Evolutionary conservation across 805 yeast genomes (phyloP).

Genomic region (Spathaspora gorwiae): DNA sequence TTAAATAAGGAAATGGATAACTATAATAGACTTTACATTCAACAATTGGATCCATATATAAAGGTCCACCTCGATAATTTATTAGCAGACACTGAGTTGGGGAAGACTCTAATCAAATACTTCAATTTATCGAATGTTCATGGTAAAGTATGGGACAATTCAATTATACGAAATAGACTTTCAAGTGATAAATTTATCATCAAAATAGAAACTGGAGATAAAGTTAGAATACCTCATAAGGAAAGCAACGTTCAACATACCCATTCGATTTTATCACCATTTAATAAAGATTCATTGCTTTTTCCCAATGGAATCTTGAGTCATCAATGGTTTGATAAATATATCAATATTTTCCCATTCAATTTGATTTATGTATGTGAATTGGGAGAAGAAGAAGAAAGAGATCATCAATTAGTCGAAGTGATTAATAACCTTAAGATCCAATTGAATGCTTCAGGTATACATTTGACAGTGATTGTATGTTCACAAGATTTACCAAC

Average conservation of each 20-base stretch:
- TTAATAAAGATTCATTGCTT: slow-evolving; percentile 24
- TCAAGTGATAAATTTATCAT: slow-evolving; percentile 29
- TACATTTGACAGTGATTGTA: slow-evolving; percentile 10
- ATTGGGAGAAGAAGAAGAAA: slow-evolving; percentile 12
- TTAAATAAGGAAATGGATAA: slow-evolving; percentile 23
- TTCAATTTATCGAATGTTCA: slow-evolving; percentile 16
- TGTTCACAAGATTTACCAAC: slow-evolving; percentile 10
- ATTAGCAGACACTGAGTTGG: neutral
- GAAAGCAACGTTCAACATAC: neutral
- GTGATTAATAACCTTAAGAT: slow-evolving; percentile 11
- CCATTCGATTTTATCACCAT: slow-evolving; percentile 35
- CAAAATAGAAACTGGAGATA: slow-evolving; percentile 7
- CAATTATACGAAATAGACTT: slow-evolving; percentile 31
- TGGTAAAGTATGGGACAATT: slow-evolving; percentile 32
- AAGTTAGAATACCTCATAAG: neutral
- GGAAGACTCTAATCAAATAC: slow-evolving; percentile 3
- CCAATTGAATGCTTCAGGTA: slow-evolving; percentile 7
- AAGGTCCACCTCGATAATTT: slow-evolving; percentile 10
- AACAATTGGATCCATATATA: slow-evolving; percentile 34
- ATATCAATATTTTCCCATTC: slow-evolving; percentile 27
- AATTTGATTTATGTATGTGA: slow-evolving; percentile 19
- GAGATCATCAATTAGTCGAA: slow-evolving; percentile 10
- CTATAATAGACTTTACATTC: slow-evolving; percentile 22
- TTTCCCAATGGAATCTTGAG: slow-evolving; percentile 29
- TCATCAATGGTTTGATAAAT: slow-evolving; percentile 33